These are phyloP conservation scores for Scedosporium aurantiacum DNA, from an alignment of 2,329 filamentous ascomycete species.

Conservation along the genomic window DNA sequence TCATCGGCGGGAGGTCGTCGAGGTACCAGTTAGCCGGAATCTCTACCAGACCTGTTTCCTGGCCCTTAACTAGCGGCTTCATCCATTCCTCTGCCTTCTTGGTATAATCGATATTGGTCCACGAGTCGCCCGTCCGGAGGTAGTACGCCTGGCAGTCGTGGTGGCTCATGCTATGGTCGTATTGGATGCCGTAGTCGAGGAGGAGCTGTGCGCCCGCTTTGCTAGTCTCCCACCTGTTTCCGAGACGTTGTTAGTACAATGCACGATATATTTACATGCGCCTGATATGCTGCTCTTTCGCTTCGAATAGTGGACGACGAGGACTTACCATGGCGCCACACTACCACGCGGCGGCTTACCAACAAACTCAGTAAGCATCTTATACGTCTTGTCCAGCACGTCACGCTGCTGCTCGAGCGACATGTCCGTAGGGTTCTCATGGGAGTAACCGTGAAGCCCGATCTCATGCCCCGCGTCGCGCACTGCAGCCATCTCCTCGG, in stretches of 20 bases:
- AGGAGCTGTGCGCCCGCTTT: slow-evolving; percentile 56
- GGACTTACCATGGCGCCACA: slow-evolving; percentile 50
- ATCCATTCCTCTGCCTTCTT: slow-evolving; percentile 54
- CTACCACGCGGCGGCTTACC: slow-evolving; percentile 62
- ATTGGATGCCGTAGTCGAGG: slow-evolving; percentile 56
- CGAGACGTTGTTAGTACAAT: too few species aligned
- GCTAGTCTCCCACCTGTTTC: slow-evolving; percentile 50
- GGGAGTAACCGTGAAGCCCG: slow-evolving; percentile 59
- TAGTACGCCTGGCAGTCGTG: slow-evolving; percentile 56
- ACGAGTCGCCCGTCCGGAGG: slow-evolving; percentile 50
- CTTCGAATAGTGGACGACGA: not conserved
- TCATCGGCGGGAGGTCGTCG: slow-evolving; percentile 56
- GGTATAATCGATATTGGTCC: slow-evolving; percentile 58
- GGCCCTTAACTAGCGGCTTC: slow-evolving; percentile 50
- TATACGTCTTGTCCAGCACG: slow-evolving; percentile 64
- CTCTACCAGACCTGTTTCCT: slow-evolving; percentile 52
- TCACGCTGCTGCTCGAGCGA: slow-evolving; percentile 64
- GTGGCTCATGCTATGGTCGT: slow-evolving; percentile 57
- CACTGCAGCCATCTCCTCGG: slow-evolving; percentile 31
- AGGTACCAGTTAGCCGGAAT: slow-evolving; percentile 58
- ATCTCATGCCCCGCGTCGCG: slow-evolving; percentile 37
- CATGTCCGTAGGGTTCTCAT: slow-evolving; percentile 65
- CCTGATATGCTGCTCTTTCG: not conserved
- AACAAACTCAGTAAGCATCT: slow-evolving; percentile 55
- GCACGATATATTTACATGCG: not conserved